phyloP scores from a whole-genome alignment of 2,329 filamentous ascomycete species.

The Arthroderma sp. region DNA sequence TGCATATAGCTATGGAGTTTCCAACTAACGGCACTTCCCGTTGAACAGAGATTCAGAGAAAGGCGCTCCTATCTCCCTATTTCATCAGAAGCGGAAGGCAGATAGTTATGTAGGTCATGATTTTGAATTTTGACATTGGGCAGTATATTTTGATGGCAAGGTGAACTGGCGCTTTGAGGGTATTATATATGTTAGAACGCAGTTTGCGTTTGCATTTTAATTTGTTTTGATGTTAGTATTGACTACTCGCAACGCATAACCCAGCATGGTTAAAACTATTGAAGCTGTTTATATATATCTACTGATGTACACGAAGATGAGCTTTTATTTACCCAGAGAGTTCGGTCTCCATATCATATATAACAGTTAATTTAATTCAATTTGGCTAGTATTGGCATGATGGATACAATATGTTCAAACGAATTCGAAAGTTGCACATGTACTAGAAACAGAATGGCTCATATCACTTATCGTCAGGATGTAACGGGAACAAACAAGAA shows the following conservation, averaged over 20 bases:
- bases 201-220: neutral
- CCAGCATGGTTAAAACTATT: too few species aligned
- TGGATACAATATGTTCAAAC: too few species aligned
- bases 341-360: too few species aligned
- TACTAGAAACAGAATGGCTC: too few species aligned
- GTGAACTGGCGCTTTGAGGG: neutral
- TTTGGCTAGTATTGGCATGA: too few species aligned
- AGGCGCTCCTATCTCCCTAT: neutral
- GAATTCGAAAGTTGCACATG: too few species aligned
- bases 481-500: neutral
- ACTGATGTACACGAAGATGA: neutral
- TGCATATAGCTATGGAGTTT: too few species aligned
- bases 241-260: neutral
- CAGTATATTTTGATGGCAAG: neutral
- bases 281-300: neutral
- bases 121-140: slow-evolving; percentile 1
- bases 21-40: neutral
- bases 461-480: too few species aligned
- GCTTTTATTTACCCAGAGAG: too few species aligned
- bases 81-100: neutral
- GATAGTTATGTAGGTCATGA: neutral
- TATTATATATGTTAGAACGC: neutral
- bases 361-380: too few species aligned
- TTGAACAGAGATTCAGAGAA: neutral
- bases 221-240: neutral